Percentiles rank a stretch among this genome's conserved stretches.
These are phyloP conservation scores for Cytospora leucostoma DNA, from an alignment of 2,329 filamentous ascomycete genomes.

Conservation along the genomic window DNA sequence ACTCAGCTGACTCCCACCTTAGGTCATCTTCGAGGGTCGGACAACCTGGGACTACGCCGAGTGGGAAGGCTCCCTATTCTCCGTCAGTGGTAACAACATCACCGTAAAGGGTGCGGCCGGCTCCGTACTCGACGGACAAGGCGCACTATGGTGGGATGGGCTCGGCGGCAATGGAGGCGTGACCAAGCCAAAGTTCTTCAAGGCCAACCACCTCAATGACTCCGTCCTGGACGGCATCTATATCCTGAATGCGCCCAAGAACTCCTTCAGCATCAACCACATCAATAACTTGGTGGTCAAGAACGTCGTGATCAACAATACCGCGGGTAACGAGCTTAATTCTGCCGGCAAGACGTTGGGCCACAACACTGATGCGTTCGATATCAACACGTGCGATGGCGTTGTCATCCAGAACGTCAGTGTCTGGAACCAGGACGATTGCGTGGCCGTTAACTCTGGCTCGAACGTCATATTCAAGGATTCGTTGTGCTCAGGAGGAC, in stretches of 20 bases:
- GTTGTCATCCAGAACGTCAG: slow-evolving; percentile 53
- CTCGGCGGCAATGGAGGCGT: slow-evolving; percentile 58
- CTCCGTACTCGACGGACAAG: slow-evolving; percentile 57
- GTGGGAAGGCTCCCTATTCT: slow-evolving; percentile 66
- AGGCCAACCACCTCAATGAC: slow-evolving; percentile 51
- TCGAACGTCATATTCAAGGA: slow-evolving; percentile 43
- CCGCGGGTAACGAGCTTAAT: slow-evolving; percentile 46
- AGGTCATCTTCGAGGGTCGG: slow-evolving; percentile 63
- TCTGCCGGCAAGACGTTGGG: slow-evolving; percentile 36
- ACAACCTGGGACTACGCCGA: slow-evolving; percentile 69
- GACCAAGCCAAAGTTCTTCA: slow-evolving; percentile 66
- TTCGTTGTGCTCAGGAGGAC: slow-evolving; percentile 52
- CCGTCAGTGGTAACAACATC: slow-evolving; percentile 58
- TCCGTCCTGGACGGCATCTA: slow-evolving; percentile 53
- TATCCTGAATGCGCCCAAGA: slow-evolving; percentile 57
- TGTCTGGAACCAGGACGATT: slow-evolving; percentile 62
- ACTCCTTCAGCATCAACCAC: slow-evolving; percentile 50
- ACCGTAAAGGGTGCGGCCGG: slow-evolving; percentile 54
- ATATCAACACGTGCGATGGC: slow-evolving; percentile 48
- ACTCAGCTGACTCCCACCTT: neutral
- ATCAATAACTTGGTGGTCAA: slow-evolving; percentile 48
- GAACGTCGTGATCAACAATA: slow-evolving; percentile 58
- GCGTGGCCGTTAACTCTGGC: slow-evolving; percentile 59
- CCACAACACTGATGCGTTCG: slow-evolving; percentile 59
- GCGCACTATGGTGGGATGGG: slow-evolving; percentile 60